These are phyloP conservation scores for Panus rudis DNA, from an alignment of 768 basidiomycete species.

Conservation along the genomic window DNA sequence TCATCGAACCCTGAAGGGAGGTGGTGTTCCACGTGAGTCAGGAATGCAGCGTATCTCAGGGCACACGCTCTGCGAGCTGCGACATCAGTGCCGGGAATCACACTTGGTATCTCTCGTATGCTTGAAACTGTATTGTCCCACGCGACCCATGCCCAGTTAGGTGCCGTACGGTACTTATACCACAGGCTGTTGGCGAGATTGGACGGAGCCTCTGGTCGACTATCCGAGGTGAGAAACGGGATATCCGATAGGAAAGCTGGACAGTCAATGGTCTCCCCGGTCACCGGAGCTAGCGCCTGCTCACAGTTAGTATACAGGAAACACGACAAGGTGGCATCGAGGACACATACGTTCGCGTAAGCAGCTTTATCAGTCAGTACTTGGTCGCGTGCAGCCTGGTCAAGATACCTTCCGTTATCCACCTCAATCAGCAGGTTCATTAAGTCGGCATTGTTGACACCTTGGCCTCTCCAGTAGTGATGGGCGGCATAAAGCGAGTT, in stretches of 20 bases:
- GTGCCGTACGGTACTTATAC: conserved; percentile 72
- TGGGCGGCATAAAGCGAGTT: conserved; percentile 56
- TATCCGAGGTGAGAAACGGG: conserved; percentile 53
- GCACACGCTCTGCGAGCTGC: conserved; percentile 45
- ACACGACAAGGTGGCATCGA: background rate
- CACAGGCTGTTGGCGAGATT: conserved; percentile 71
- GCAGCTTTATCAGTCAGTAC: conserved; percentile 52
- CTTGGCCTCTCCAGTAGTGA: conserved; percentile 54
- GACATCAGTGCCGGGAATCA: conserved; percentile 36
- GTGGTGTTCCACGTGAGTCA: conserved; percentile 70
- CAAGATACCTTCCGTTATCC: conserved; percentile 53
- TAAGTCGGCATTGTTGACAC: conserved; percentile 58
- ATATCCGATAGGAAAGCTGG: conserved; percentile 53
- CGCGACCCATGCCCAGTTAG: conserved; percentile 74
- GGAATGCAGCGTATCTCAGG: conserved; percentile 60
- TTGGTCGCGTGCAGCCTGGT: conserved; percentile 47
- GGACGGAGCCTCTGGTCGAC: conserved; percentile 53
- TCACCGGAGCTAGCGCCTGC: conserved; percentile 37
- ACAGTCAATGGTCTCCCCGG: conserved; percentile 25
- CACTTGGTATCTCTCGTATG: conserved; percentile 58
- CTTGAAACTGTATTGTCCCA: conserved; percentile 80
- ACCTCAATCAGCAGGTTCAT: conserved; percentile 59
- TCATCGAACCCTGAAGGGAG: conserved; percentile 66
- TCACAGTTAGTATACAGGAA: background rate
- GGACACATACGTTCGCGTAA: conserved; percentile 51